Conservation (phyloP, 2,329 filamentous ascomycete genomes). For the Beauveria australis region DNA sequence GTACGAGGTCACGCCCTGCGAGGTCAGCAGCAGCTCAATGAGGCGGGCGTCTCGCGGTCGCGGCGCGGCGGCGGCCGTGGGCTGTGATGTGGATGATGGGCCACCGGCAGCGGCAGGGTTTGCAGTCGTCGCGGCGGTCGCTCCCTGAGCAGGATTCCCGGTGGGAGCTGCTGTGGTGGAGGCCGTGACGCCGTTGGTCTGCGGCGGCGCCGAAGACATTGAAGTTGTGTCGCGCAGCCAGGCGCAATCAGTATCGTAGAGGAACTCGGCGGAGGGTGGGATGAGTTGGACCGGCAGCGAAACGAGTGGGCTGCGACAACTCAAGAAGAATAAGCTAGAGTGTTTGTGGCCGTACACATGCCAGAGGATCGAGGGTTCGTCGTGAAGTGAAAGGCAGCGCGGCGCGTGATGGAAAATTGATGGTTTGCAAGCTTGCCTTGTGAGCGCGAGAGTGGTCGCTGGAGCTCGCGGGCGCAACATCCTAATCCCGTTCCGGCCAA, state of each 20-base stretch:
- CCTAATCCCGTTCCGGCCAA: constrained; percentile 10
- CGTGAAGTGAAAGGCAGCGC: background rate
- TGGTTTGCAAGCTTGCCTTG: background rate
- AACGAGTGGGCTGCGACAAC: background rate
- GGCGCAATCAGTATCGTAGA: background rate
- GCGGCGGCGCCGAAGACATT: constrained; percentile 1
- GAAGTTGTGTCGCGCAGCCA: background rate
- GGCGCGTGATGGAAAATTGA: background rate
- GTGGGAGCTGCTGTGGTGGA: constrained; percentile 9
- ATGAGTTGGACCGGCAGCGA: background rate
- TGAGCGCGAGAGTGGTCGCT: background rate
- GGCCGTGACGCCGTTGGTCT: constrained; percentile 7
- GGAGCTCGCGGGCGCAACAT: constrained; percentile 8
- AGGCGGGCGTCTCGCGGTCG: constrained; percentile 72
- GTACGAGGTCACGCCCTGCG: constrained; percentile 70
- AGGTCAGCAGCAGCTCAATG: constrained; percentile 70
- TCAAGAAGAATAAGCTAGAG: background rate
- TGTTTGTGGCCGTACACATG: background rate
- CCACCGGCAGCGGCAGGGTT: constrained; percentile 14
- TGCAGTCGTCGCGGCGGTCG: background rate
- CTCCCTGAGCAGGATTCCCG: background rate
- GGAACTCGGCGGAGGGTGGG: background rate
- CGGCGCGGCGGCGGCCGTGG: constrained; percentile 34
- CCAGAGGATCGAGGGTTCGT: background rate
- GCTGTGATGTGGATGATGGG: constrained; percentile 19